Percentiles rank a stretch among this genome's conserved stretches.
These are phyloP conservation scores for Fusarium sp. DNA, from an alignment of 2,329 filamentous ascomycete species.

Conservation along the genomic window DNA sequence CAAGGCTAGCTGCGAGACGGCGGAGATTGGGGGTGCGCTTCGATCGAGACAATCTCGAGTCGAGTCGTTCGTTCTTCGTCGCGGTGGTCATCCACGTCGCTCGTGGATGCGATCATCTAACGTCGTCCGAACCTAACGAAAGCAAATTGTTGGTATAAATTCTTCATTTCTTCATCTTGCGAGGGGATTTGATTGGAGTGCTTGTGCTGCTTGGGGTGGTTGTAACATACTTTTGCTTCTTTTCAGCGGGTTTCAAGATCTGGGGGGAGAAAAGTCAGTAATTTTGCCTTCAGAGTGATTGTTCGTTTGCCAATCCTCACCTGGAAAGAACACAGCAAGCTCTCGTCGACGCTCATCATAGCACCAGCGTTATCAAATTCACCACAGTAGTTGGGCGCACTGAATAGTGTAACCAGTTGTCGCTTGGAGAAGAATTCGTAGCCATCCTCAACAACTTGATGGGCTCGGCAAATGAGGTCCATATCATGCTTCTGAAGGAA, in stretches of 20 bases:
- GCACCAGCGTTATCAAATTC: conserved; percentile 99
- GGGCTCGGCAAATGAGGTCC: conserved; percentile 98
- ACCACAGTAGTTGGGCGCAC: conserved; percentile 98
- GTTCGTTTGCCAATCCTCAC: conserved; percentile 58
- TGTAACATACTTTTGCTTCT: conserved; percentile 99
- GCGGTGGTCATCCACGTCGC: conserved; percentile 43
- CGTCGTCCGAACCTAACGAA: conserved; percentile 95
- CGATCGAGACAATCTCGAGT: conserved; percentile 43
- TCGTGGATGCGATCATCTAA: conserved; percentile 66
- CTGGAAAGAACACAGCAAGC: conserved; percentile 98
- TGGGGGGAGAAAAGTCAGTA: conserved; percentile 53
- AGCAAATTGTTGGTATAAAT: conserved; percentile 73
- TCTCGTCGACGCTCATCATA: conserved; percentile 99
- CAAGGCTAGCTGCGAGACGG: conserved; percentile 50
- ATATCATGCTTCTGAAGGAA: conserved; percentile 99
- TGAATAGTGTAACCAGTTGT: conserved; percentile 96
- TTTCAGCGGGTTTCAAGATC: conserved; percentile 99
- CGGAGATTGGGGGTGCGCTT: conserved; percentile 44
- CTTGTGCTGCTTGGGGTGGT: conserved; percentile 72
- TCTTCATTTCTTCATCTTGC: conserved; percentile 44
- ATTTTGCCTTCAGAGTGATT: not conserved
- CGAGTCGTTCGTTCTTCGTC: conserved; percentile 43
- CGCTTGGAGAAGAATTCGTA: conserved; percentile 99
- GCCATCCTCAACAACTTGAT: conserved; percentile 98
- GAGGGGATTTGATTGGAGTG: conserved; percentile 45